Conservation (phyloP, 2,329 filamentous ascomycete species). For the Didymella segeticola region DNA sequence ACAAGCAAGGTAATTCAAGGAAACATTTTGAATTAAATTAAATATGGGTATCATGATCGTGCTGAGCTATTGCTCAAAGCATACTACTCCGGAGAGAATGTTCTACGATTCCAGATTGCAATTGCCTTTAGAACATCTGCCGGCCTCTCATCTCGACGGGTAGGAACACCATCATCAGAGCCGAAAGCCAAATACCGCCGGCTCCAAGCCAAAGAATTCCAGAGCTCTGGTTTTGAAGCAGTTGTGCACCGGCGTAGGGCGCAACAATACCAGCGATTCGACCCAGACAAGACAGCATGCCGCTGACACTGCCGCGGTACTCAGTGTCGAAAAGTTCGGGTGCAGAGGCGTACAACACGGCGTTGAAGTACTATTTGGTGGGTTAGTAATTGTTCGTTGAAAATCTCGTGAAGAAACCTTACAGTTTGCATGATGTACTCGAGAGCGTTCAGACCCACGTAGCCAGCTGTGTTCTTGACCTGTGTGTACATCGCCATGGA, state of each 20-base stretch:
- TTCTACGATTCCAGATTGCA: background rate
- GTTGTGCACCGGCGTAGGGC: conserved; percentile 36
- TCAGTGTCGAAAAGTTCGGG: conserved; percentile 39
- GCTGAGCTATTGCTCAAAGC: conserved; percentile 6
- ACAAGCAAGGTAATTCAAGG: too few species aligned
- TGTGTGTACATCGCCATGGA: conserved; percentile 43
- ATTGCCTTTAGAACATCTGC: conserved; percentile 36
- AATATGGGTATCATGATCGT: conserved; percentile 14
- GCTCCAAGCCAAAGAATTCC: conserved; percentile 41
- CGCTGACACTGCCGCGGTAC: conserved; percentile 40
- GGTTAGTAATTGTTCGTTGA: background rate
- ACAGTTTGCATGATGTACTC: conserved; percentile 45
- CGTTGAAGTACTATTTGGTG: conserved; percentile 34
- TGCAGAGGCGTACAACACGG: conserved; percentile 38
- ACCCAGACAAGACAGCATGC: conserved; percentile 39
- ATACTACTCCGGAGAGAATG: background rate
- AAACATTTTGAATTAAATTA: background rate
- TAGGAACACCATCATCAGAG: conserved; percentile 37
- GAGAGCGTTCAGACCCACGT: conserved; percentile 37
- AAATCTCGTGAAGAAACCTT: background rate
- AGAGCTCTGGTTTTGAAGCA: conserved; percentile 28
- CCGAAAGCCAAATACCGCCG: conserved; percentile 40
- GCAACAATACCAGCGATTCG: conserved; percentile 39
- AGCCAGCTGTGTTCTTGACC: conserved; percentile 33
- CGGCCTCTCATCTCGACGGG: conserved; percentile 41